These are phyloP conservation scores for Emydomyces testavorans DNA, from an alignment of 2,329 filamentous ascomycete genomes.

Conservation along the genomic window DNA sequence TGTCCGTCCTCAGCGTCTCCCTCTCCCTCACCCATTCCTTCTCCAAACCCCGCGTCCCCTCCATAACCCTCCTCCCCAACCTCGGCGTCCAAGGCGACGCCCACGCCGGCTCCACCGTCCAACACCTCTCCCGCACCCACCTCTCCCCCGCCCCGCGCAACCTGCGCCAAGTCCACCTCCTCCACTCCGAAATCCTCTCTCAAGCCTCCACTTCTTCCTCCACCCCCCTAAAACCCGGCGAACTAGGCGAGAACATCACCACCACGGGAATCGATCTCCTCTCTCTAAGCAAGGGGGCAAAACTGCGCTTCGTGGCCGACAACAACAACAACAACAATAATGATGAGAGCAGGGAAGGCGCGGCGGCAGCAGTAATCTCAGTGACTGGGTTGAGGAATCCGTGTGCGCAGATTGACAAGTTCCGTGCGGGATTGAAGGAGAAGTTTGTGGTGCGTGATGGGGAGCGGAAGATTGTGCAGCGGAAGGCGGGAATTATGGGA, in stretches of 20 bases:
- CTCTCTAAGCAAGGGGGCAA: constrained; percentile 17
- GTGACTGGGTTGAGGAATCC: constrained; percentile 19
- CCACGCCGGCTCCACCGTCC: constrained; percentile 20
- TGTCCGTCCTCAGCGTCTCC: constrained; percentile 18
- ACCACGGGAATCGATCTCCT: constrained; percentile 18
- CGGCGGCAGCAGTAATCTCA: constrained; percentile 14
- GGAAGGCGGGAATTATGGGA: constrained; percentile 20
- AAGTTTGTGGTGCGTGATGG: constrained; percentile 12
- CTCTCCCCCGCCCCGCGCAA: constrained; percentile 19
- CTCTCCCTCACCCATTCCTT: constrained; percentile 19
- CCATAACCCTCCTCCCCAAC: constrained; percentile 19
- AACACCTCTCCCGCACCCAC: constrained; percentile 19
- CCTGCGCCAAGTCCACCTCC: constrained; percentile 23
- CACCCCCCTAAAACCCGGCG: constrained; percentile 12
- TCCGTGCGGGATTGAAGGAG: constrained; percentile 13
- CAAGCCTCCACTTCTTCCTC: neutral
- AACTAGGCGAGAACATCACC: constrained; percentile 22
- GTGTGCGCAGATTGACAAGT: constrained; percentile 19
- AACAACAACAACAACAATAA: neutral
- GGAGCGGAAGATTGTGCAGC: constrained; percentile 15
- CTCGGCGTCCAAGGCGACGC: constrained; percentile 21
- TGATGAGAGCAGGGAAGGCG: too few species aligned
- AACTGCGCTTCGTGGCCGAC: constrained; percentile 17
- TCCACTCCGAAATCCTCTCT: constrained; percentile 19
- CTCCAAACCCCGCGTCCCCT: constrained; percentile 17